phyloP scores from a whole-genome alignment of 2,329 filamentous ascomycete genomes.

The Nigrospora osmanthi region DNA sequence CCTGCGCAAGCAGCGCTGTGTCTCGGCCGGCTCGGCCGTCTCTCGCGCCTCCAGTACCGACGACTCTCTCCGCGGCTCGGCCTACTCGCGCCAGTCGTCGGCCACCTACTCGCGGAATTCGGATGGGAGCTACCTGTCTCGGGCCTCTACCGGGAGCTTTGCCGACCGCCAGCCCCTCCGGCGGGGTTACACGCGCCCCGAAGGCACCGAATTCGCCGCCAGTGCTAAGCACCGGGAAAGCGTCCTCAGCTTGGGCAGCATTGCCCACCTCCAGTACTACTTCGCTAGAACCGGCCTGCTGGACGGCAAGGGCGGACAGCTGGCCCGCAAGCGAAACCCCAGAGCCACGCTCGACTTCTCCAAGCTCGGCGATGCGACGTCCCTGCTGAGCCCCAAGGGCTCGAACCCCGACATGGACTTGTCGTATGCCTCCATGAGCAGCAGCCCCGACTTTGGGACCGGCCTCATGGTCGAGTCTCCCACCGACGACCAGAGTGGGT shows the following conservation, averaged over 20 bases:
- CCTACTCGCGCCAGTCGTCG: conserved; percentile 58
- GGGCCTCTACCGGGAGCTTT: conserved; percentile 38
- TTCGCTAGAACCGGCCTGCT: conserved; percentile 90
- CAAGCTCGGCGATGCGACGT: conserved; percentile 36
- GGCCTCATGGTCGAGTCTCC: conserved; percentile 39
- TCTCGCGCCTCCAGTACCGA: conserved; percentile 48
- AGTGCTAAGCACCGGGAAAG: conserved; percentile 88
- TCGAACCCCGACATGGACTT: conserved; percentile 46
- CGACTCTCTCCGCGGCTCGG: conserved; percentile 32
- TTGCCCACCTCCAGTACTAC: conserved; percentile 96
- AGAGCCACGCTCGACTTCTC: conserved; percentile 52
- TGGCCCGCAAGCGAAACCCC: conserved; percentile 64
- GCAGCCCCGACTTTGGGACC: conserved; percentile 46
- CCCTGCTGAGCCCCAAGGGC: conserved; percentile 27
- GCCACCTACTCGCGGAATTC: conserved; percentile 43
- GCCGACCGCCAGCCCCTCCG: conserved; percentile 39
- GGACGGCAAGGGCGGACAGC: conserved; percentile 84
- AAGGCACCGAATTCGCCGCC: conserved; percentile 81
- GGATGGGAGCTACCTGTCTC: conserved; percentile 30
- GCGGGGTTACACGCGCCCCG: conserved; percentile 80
- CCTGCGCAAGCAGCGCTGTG: conserved; percentile 54
- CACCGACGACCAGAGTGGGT: conserved; percentile 33
- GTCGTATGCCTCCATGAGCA: conserved; percentile 51
- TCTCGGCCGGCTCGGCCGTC: conserved; percentile 55
- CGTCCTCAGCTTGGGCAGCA: conserved; percentile 92